Base-by-base conservation (phyloP, 345 rosid species). In the Moricandia arvensis region DNA sequence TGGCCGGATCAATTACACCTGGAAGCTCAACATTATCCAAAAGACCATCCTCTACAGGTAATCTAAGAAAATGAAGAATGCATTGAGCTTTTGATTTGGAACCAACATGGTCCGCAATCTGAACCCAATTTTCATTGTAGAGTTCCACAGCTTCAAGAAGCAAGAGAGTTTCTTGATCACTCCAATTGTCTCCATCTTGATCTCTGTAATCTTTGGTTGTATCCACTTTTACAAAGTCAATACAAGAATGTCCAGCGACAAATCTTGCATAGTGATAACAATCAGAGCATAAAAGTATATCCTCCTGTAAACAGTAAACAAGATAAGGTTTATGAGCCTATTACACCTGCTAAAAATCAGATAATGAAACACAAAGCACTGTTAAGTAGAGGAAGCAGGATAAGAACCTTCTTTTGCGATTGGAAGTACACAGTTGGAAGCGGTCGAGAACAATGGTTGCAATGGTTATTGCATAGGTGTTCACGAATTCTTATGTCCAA, bases 51-150 rank as follows among this genome's bases (percentile, higher is more conserved):
- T 89, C 93, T 84, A 88, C 83, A 34, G 99, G 93, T 72, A 95
- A 80, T 35, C 96, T 91, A 13, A 95, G 89, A 81, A 95, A 95
- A 79, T 91, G 97, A 75, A 88, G 93, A 76, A 90, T 90, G 81
- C 98, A 93, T 71, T 93, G 98, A 18, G 98, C 96, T 87, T 94
- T 94, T 79, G 98, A 85, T 80, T 94, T 94, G 81, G 93, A 72
- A 77, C 95, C 93, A 59, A 94, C 97, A 86, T 90, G 91, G 59
- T 91, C 97, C 0, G 98, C 95, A 80, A 95, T 84, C 75, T 88
- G 96, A 85, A 86, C 75, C 99, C 99, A 92, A 67, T 88, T 92
- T 68, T 90, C 99, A 68, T 73, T 84, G 80, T 84, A 90, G 59
- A 91, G 82, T 80, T 94, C 98, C 87, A 90, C 77, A 35, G 95